Conservation (phyloP, 2,329 filamentous ascomycete genomes). For the Trichoderma cornu-damae region DNA sequence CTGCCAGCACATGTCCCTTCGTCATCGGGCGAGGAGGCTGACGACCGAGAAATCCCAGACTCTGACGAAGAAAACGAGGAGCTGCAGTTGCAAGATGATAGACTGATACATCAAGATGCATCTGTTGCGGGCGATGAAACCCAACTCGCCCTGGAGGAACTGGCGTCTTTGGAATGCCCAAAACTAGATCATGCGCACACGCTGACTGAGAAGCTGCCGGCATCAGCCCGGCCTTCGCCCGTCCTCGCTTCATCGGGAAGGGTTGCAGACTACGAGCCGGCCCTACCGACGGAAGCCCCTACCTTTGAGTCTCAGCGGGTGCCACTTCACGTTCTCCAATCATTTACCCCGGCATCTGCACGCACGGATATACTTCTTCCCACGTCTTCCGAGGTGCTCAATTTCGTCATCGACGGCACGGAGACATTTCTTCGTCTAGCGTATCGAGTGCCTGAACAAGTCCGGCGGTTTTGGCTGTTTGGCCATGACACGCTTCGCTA, state of each 20-base stretch:
- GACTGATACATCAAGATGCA: constrained; percentile 19
- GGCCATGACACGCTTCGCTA: constrained; percentile 50
- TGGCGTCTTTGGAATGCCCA: constrained; percentile 28
- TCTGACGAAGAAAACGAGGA: constrained; percentile 42
- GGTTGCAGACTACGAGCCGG: background rate
- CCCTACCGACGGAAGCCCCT: background rate
- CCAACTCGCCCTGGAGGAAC: constrained; percentile 32
- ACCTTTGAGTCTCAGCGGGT: constrained; percentile 45
- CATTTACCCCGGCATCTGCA: constrained; percentile 44
- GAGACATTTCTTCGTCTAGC: constrained; percentile 52
- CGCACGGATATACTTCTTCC: constrained; percentile 52
- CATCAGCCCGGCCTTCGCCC: background rate
- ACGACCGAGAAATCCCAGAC: constrained; percentile 42
- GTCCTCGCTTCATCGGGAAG: background rate
- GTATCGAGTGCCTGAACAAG: constrained; percentile 50
- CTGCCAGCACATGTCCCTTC: background rate
- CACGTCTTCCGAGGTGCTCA: constrained; percentile 43
- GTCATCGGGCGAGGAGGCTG: background rate
- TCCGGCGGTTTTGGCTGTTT: constrained; percentile 60
- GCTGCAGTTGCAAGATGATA: constrained; percentile 2
- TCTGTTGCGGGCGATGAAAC: constrained; percentile 33
- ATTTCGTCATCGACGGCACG: constrained; percentile 43
- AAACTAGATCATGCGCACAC: background rate
- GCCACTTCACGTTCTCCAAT: constrained; percentile 43
- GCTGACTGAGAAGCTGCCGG: no score